These are phyloP conservation scores for Fusarium mundagurra DNA, from an alignment of 2,329 filamentous ascomycete species.

Conservation along the genomic window DNA sequence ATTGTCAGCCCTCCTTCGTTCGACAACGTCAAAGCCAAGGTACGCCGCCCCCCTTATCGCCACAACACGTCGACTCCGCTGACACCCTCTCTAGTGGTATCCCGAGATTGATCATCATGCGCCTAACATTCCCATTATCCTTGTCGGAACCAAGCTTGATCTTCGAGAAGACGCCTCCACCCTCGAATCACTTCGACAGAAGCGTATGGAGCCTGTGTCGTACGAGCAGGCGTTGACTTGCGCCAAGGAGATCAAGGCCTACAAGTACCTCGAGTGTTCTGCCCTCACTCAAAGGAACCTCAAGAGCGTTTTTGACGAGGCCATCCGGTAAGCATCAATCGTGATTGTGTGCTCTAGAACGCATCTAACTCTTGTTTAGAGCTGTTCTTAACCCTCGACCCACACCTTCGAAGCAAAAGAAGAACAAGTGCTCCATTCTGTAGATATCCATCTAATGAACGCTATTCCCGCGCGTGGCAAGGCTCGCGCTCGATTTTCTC, in stretches of 20 bases:
- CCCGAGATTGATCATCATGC: conserved; percentile 98
- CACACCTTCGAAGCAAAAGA: conserved; percentile 66
- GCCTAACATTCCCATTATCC: conserved; percentile 93
- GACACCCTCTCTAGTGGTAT: conserved; percentile 74
- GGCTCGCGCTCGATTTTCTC: conserved; percentile 28
- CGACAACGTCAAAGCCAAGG: conserved; percentile 99
- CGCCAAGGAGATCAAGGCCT: conserved; percentile 92
- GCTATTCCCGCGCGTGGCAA: conserved; percentile 10
- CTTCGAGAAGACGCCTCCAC: conserved; percentile 88
- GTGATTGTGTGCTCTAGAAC: conserved; percentile 17
- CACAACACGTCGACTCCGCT: conserved; percentile 10
- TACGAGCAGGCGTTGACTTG: conserved; percentile 91
- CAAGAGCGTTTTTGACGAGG: conserved; percentile 99
- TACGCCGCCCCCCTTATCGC: conserved; percentile 55
- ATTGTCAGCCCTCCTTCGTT: conserved; percentile 98
- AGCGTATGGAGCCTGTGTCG: conserved; percentile 96
- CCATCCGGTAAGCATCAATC: conserved; percentile 80
- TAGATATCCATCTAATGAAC: conserved; percentile 52
- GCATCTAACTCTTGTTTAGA: conserved; percentile 55
- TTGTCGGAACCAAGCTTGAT: conserved; percentile 97
- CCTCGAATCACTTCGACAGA: conserved; percentile 82
- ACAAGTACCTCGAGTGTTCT: conserved; percentile 98
- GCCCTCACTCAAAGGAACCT: conserved; percentile 95
- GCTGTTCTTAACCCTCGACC: conserved; percentile 76
- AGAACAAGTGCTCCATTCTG: conserved; percentile 75